These are phyloP conservation scores for Fusarium kyushuense DNA, from an alignment of 2,329 filamentous ascomycete genomes.

Conservation along the genomic window DNA sequence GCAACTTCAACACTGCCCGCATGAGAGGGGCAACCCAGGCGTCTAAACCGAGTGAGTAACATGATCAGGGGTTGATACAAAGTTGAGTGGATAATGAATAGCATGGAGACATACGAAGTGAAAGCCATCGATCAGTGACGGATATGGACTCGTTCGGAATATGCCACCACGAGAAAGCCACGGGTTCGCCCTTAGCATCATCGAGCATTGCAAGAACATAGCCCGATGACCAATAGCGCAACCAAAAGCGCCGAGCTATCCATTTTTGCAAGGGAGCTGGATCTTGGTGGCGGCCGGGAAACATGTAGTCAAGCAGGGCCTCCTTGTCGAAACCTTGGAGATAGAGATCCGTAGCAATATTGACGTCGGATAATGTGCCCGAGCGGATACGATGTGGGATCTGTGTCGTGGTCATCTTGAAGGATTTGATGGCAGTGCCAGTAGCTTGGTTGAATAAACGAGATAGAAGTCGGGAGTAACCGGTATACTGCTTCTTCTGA, in stretches of 20 bases:
- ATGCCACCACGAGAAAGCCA: slow-evolving; percentile 54
- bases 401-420: slow-evolving; percentile 28
- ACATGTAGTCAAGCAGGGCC: slow-evolving; percentile 50
- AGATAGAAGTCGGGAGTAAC: neutral
- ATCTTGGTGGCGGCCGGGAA: slow-evolving; percentile 45
- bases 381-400: slow-evolving; percentile 49
- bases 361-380: slow-evolving; percentile 50
- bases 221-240: slow-evolving; percentile 52
- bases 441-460: neutral
- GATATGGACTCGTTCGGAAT: slow-evolving; percentile 44
- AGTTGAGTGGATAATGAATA: neutral
- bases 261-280: slow-evolving; percentile 38
- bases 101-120: slow-evolving; percentile 46
- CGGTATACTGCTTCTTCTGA: neutral
- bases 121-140: slow-evolving; percentile 50
- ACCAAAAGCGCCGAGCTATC: slow-evolving; percentile 47
- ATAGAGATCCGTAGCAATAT: slow-evolving; percentile 47
- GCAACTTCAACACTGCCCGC: slow-evolving; percentile 40
- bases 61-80: neutral
- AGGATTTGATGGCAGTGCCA: neutral
- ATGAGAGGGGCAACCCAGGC: slow-evolving; percentile 51
- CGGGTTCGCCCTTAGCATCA: slow-evolving; percentile 33
- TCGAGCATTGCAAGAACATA: slow-evolving; percentile 49
- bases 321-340: slow-evolving; percentile 49
- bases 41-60: slow-evolving; percentile 32